Evolutionary conservation across 805 yeast genomes (phyloP), one percentile per base, ranked within the genome.

Genomic region (Jamesozyma lodderae): DNA sequence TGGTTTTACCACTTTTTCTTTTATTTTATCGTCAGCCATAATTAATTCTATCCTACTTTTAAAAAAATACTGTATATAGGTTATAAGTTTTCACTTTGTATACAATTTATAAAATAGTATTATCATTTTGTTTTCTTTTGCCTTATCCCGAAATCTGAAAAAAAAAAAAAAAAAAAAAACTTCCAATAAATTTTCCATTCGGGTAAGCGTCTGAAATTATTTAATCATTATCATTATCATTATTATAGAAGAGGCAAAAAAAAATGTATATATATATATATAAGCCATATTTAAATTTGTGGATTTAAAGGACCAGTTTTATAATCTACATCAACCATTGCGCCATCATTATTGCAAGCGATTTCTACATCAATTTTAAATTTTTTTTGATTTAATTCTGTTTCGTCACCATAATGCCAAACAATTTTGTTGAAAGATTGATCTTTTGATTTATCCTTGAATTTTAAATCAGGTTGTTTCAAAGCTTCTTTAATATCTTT

Each of bases 251-350:
- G 10, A 18, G 18, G 22, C 4, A 24, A 24, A 24, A 24, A 24
- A 24, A 5, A 24, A 24, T 9, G n/a, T 4, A 29, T 9, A 29
- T 17, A 7, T 11, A n/a, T n/a, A n/a, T n/a, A n/a, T n/a, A n/a
- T n/a, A n/a, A n/a, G n/a, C n/a, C 6, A 11, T 6, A n/a, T 17
- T 29, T n/a, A 36, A 21, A 29, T 30, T 2, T 9, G 13, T n/a
- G 33, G 14, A 11, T 35, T 29, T 9, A 42, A 11, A 23, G 81
- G 79, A 34, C 68, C 54, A 16, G 83, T 70, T 53, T 59, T 68
- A 55, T 79, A 79, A 49, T 75, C 78, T n/a, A 81, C 82, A 41
- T 73, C 77, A 31, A 81, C 78, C 62, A 71, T 59, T 15, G 90
- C 84, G 51, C 73, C 73, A 42, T 72, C 72, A 40, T 78, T 77